Percentiles rank a stretch among this genome's conserved stretches.
phyloP scores from a whole-genome alignment of 129 eudicot genomes.

The Centaurea solstitialis region DNA sequence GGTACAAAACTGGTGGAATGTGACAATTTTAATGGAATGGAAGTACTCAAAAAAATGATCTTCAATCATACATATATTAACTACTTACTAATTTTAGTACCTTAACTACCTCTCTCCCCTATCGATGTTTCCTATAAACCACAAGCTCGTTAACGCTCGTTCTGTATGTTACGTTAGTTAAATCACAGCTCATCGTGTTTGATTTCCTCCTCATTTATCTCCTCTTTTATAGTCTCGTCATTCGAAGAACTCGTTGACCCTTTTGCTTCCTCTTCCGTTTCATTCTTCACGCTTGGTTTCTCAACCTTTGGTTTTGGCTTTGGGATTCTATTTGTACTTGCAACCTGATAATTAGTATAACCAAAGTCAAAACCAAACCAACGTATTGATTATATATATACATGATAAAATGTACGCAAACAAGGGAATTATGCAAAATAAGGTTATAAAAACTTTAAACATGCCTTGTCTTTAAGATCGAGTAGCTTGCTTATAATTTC shows the following conservation, averaged over 20 bases:
- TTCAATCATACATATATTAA: neutral
- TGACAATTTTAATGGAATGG: slow-evolving; percentile 25
- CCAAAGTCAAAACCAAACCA: neutral
- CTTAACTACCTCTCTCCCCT: slow-evolving; percentile 36
- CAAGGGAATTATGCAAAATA: neutral
- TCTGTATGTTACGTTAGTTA: slow-evolving; percentile 21
- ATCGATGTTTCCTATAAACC: slow-evolving; percentile 22
- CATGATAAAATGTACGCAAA: neutral
- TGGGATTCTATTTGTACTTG: slow-evolving; percentile 69
- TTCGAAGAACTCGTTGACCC: slow-evolving; percentile 41
- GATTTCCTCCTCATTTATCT: slow-evolving; percentile 29
- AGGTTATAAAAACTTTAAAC: neutral
- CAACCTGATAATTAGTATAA: slow-evolving; percentile 54
- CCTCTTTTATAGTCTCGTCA: slow-evolving; percentile 36
- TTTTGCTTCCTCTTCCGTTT: slow-evolving; percentile 48
- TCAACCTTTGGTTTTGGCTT: slow-evolving; percentile 95
- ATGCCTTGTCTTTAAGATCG: slow-evolving; percentile 82
- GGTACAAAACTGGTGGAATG: slow-evolving; percentile 27
- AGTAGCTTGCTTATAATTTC: slow-evolving; percentile 71
- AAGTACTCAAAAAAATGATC: slow-evolving; percentile 18
- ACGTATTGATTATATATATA: neutral
- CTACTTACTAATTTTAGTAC: slow-evolving; percentile 16
- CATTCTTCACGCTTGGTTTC: slow-evolving; percentile 60
- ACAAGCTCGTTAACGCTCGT: slow-evolving; percentile 9
- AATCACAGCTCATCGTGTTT: slow-evolving; percentile 84